phyloP scores from a whole-genome alignment of 768 basidiomycete genomes.

The Collybiopsis confluens region DNA sequence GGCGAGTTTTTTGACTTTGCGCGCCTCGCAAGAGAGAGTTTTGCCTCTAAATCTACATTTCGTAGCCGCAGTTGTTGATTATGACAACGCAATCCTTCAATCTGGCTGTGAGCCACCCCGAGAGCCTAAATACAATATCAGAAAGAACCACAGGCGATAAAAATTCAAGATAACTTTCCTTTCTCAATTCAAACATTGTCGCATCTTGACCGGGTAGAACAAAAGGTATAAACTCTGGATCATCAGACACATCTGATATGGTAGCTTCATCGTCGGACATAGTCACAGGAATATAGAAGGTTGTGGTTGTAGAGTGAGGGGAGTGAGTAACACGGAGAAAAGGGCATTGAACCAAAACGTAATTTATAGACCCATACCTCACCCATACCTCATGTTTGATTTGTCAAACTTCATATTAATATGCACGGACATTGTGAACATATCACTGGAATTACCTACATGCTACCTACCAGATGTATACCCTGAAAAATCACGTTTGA shows the following conservation, averaged over 20 bases:
- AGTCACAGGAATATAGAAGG: no score
- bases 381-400: no score
- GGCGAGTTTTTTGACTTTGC: background rate
- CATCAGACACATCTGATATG: background rate
- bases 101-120: background rate
- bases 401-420: no score
- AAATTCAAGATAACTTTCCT: background rate
- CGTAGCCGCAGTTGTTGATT: background rate
- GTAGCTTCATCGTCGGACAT: background rate
- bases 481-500: background rate
- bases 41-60: background rate
- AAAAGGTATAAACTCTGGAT: background rate
- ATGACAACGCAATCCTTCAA: background rate
- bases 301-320: no score
- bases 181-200: background rate
- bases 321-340: no score
- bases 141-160: background rate
- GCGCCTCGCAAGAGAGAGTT: background rate
- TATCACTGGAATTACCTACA: no score
- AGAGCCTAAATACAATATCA: background rate
- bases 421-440: no score
- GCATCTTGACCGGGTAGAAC: background rate
- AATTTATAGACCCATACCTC: no score
- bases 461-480: background rate
- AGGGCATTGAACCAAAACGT: no score